Evolutionary conservation across 257 asterid species (phyloP), one percentile per base, ranked within the genome.

Genomic region (Solanum tarijense): DNA sequence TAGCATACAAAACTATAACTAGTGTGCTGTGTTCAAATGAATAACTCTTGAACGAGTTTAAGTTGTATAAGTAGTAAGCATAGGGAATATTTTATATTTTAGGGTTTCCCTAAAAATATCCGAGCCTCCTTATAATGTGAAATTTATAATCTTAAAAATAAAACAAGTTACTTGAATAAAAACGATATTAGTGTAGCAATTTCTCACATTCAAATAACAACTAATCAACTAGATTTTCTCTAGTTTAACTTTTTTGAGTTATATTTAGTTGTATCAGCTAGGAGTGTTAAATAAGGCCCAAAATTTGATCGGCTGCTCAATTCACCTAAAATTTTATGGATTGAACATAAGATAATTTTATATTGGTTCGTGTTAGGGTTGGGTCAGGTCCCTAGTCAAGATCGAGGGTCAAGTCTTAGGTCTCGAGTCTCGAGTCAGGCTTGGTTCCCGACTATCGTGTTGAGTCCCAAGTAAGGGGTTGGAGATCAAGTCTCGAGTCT

Each of bases 61-160:
- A 58, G 66, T 58, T 0, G 25, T 58, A 58, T 7, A 58, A 25
- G 4, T 58, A 58, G 66, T 58, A 58, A 58, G 25, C 12, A 20
- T 58, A 58, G 25, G 25, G 66, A 58, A 20, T 6, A 20, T 58
- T 14, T 58, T 58, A 20, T 18, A 58, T 58, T 58, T 58, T 58
- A 20, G 1, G 25, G 12, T 58, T 20, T 58, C 66, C 66, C 25
- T 58, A 58, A 58, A 1, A 66, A 66, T 66, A 66, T 66, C 7
- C 1, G 3, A 9, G 2, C 31, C 72, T 62, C 31, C 16, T 62
- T 4, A n/a, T 7, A 0, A 0, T n/a, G 32, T n/a, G 32, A 0
- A 21, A 62, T n/a, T n/a, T 27, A 3, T 5, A 66, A 8, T 25
- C 9, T 25, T 25, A 29, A 66, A 66, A 66, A 5, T 66, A 12